Evolutionary conservation across 495 filamentous ascomycete species (phyloP), one percentile per base, ranked within the genome.

Genomic region (Aspergillus kassunensis): DNA sequence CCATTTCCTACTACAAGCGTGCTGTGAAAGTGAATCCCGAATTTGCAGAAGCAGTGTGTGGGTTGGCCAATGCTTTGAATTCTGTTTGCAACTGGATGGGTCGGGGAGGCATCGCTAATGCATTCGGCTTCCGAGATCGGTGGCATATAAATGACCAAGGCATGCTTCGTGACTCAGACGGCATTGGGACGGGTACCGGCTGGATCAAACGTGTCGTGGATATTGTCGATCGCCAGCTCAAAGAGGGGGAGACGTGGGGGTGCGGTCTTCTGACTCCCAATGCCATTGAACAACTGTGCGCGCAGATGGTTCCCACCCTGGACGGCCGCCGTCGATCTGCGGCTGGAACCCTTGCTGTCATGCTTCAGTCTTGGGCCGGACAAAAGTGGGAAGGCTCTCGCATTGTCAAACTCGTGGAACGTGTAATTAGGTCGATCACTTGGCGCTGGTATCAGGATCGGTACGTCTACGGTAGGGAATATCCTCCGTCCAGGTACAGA

Each of bases 1-100:
- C 93, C 5, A 97, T 99, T 44, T 69, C 70, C 15, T 97, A 95
- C 65, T 99, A 99, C 73, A 85, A 81, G 56, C 83, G 91, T 53
- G 93, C 93, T 27, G 93, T 99, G 42, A 78, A 80, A 39, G 83
- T 90, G 27, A 99, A 92, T 58, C 93, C 93, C 0, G 88, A 96
- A 19, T 99, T 99, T 71, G 91, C 95, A 11, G 93, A 97, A 71
- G 93, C 93, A 3, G 91, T 97, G 1, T 99, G 93, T 65, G 93
- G 93, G 11, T 78, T 99, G 42, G 93, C 92, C 11, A 97, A 95
- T 58, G 95, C 93, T 20, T 79, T 97, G 23, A 97, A 96, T 63
- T 97, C 93, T 24, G 91, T 99, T 25, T 99, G 93, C 61, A 90
- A 90, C 61, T 99, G 93, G 93, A 80, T 77, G 56, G 92, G 90